Percentiles rank a stretch among this genome's conserved stretches.
Conservation (phyloP, 2,329 filamentous ascomycete genomes). For the Apiospora sp. region DNA sequence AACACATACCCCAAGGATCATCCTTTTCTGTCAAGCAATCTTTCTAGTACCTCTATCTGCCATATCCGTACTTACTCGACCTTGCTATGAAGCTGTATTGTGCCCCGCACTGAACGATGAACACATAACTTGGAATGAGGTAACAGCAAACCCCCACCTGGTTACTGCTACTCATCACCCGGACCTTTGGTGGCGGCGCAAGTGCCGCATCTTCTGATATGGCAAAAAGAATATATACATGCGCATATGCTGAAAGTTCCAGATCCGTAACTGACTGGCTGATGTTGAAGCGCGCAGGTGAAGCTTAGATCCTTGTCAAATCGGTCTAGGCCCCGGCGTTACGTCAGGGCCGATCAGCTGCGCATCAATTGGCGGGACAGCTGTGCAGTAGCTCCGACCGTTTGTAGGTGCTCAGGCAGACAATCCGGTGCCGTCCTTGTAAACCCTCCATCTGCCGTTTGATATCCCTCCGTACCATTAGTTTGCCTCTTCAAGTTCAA, state of each 20-base stretch:
- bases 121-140: neutral
- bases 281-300: neutral
- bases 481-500: neutral
- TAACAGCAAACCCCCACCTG: neutral
- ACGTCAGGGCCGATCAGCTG: slow-evolving; percentile 21
- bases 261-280: neutral
- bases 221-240: neutral
- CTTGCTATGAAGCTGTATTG: neutral
- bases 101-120: neutral
- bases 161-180: neutral
- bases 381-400: slow-evolving; percentile 17
- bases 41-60: neutral
- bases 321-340: slow-evolving; percentile 11
- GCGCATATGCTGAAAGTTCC: neutral
- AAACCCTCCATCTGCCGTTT: neutral
- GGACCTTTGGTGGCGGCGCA: neutral
- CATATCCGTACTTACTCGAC: neutral
- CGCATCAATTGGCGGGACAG: slow-evolving; percentile 14
- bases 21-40: neutral
- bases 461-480: neutral
- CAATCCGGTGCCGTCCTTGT: slow-evolving; percentile 11
- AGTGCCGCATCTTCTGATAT: neutral
- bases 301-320: neutral
- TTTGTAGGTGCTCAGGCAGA: neutral
- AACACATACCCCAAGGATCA: neutral